Base-by-base conservation (phyloP, 139 green algal genomes). In the Klebsormidium nitens region DNA sequence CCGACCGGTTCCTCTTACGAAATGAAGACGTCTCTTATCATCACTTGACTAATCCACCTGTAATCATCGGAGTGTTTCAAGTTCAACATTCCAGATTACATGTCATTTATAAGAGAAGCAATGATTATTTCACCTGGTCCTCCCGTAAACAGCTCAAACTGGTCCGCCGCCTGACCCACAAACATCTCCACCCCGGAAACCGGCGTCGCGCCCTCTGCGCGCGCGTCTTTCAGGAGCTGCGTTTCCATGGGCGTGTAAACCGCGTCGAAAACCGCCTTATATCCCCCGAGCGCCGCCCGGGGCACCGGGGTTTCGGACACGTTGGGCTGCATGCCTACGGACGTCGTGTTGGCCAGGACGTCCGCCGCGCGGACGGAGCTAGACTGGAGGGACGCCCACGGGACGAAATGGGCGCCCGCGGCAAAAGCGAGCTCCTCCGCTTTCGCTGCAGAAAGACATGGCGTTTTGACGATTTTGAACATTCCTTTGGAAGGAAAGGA, bases 241-340 rank as follows among this genome's bases (percentile, higher is more conserved):
- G 93, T 98, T 32, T 93, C 69, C 61, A 95, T 77, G 19, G 93
- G 93, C 0, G 88, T 97, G 87, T 99, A 99, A 5, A 99, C 87
- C 0, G 94, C 94, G 59, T 99, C 93, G 83, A 99, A 99, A 8
- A 96, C 95, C 1, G 97, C 71, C 42, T 29, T 40, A 49, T 72
- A 80, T 5, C 71, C 49, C 58, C 28, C 17, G 5, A 80, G 55
- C 1, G 42, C 58, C n/a, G 39, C 65, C 72, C n/a, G n/a, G n/a
- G 67, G 34, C 6, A 81, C 67, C 6, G 76, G 76, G 29, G 69
- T 76, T 14, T 68, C 28, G 34, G 69, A 58, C 49, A 85, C 83
- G 68, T 91, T 73, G 0, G 90, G 90, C 2, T 85, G 67, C 93
- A 98, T 98, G 28, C 93, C 93, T 3, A 98, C 78, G 1, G 85